These are phyloP conservation scores for Malassezia pachydermatis DNA, from an alignment of 1,284 basidiomycete genomes.

Conservation along the genomic window DNA sequence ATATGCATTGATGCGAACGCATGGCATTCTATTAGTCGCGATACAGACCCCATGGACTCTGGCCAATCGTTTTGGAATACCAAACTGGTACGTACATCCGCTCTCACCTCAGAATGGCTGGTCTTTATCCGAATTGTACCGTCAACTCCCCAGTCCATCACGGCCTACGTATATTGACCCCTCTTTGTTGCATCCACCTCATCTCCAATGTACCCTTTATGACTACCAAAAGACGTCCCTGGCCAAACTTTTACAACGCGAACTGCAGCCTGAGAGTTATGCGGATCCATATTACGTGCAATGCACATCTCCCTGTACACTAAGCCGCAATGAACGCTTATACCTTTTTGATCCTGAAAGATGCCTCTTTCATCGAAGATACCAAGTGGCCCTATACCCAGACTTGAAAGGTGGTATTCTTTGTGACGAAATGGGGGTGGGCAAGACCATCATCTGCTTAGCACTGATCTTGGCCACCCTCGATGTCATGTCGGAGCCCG, in stretches of 20 bases:
- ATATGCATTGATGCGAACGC: neutral
- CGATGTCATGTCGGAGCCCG: conserved; percentile 10
- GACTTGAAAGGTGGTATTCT: conserved; percentile 21
- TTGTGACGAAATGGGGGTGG: conserved; percentile 24
- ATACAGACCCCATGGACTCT: neutral
- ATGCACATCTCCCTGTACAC: neutral
- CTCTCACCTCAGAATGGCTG: conserved; percentile 4
- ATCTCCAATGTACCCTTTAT: conserved; percentile 10
- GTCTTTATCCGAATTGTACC: conserved; percentile 12
- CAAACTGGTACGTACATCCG: neutral
- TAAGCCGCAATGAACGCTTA: neutral
- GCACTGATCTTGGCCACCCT: conserved; percentile 18
- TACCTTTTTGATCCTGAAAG: conserved; percentile 8
- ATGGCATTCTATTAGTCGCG: conserved; percentile 12
- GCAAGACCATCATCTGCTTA: conserved; percentile 21
- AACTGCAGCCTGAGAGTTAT: conserved; percentile 9
- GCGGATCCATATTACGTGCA: conserved; percentile 9
- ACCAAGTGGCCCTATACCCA: neutral
- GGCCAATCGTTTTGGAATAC: conserved; percentile 1
- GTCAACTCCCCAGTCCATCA: conserved; percentile 10
- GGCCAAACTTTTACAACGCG: conserved; percentile 19
- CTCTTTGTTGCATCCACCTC: neutral
- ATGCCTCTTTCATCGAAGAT: neutral
- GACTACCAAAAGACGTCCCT: conserved; percentile 17
- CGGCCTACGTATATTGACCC: neutral